phyloP scores from a whole-genome alignment of 2,329 filamentous ascomycete species.

The Podosphaera xanthii region DNA sequence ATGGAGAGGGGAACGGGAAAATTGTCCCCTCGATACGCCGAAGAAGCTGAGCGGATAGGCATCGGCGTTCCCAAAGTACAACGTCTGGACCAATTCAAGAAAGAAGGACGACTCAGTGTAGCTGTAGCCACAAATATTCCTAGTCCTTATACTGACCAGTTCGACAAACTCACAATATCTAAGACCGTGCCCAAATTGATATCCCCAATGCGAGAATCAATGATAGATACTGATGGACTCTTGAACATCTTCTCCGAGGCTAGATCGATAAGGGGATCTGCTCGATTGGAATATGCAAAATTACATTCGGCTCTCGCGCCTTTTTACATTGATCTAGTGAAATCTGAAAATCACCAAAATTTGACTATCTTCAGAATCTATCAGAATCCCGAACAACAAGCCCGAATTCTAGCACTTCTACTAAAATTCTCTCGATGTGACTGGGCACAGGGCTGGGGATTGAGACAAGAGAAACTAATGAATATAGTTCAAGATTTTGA shows the following conservation, averaged over 20 bases:
- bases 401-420: constrained; percentile 67
- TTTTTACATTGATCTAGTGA: constrained; percentile 66
- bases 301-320: constrained; percentile 74
- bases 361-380: constrained; percentile 73
- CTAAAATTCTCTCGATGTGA: constrained; percentile 61
- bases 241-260: constrained; percentile 47
- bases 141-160: constrained; percentile 36
- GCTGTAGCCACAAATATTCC: constrained; percentile 10
- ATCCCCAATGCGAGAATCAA: constrained; percentile 17
- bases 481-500: constrained; percentile 69
- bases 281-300: constrained; percentile 74
- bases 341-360: constrained; percentile 50
- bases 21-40: constrained; percentile 19
- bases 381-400: constrained; percentile 71
- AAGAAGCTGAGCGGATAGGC: constrained; percentile 15
- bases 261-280: constrained; percentile 61
- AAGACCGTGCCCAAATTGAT: constrained; percentile 17
- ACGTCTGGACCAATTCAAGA: no score
- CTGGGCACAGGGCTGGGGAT: constrained; percentile 48
- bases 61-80: constrained; percentile 9
- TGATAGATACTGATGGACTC: constrained; percentile 37
- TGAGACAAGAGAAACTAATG: constrained; percentile 48
- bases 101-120: constrained; percentile 1
- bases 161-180: constrained; percentile 48
- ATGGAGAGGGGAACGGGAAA: constrained; percentile 38